Evolutionary conservation across 2,329 filamentous ascomycete species (phyloP), one percentile per base, ranked within the genome.

Genomic region (Zymoseptoria passerinii): DNA sequence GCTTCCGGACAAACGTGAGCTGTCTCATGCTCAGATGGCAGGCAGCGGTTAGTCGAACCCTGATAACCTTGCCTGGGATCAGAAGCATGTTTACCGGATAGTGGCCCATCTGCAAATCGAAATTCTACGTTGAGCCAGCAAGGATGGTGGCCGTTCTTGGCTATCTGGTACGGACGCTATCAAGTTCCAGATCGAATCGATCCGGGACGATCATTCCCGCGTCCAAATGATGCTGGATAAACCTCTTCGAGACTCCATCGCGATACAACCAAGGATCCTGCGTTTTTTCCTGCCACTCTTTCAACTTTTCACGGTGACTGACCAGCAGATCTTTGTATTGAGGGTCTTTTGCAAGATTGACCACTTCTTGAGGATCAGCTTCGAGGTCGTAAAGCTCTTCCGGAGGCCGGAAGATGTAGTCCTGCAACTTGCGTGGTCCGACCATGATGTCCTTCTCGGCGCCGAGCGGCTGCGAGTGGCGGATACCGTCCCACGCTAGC

Each of bases 381-480:
- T 76, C 71, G 8, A 80, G 63, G 59, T 80, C 77, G 59, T 75
- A 80, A 0, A 80, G 67, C 64, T 80, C 75, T 58, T 80, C 78
- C 0, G 76, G 67, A 0, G 69, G 67, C 1, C 78, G 74, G 53
- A 69, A 74, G 56, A 81, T 71, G 64, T 79, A 80, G 53, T 74
- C 68, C 53, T 72, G 69, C 18, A 80, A 61, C 3, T 59, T 66
- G 0, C 78, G 71, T n/a, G 66, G 61, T 1, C 78, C 78, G 27
- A 80, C 68, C 69, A 71, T 73, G 23, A 70, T 61, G 1, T 66
- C 66, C 3, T 27, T 28, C 5, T 57, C 58, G 6, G 35, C 13
- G 5, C 35, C 35, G 35, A 44, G 35, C n/a, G 50, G 50, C 23
- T 52, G 50, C 8, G 65, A 63, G 56, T 78, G 77, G 0, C 78